Evolutionary conservation across 2,329 filamentous ascomycete genomes (phyloP), one percentile per base, ranked within the genome.

Genomic region (Exophiala sideris): DNA sequence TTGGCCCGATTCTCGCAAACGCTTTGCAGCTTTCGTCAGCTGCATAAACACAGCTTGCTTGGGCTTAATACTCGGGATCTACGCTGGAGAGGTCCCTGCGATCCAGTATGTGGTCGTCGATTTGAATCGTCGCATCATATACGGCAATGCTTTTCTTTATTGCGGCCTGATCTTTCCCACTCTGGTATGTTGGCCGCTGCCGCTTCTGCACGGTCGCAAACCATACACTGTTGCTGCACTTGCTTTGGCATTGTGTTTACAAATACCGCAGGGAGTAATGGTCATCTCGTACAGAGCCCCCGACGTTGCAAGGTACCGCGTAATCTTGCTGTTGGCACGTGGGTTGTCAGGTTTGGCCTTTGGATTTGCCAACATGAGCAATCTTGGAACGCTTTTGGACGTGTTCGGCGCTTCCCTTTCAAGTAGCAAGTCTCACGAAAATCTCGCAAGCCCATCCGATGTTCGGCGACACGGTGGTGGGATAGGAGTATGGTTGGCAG

Each of bases 81-180:
- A 91, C 66, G 85, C 86, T 50, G 88, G 88, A 2, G 79, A 90
- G 61, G 87, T 90, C 1, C 87, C 88, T n/a, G 82, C 84, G 3
- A 88, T 91, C 21, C 87, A 91, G 66, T 90, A 90, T 67, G 85
- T 84, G 63, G 81, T 91, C 59, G 83, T 83, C 20, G 87, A 91
- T 62, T 77, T 84, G 56, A 72, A 81, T 41, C 86, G 89, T 63
- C 77, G 81, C 55, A 79, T 83, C 1, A 83, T 90, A 24, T 75
- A 89, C 34, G 88, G 88, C 3, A 91, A 91, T 62, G 85, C 88
- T 12, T 79, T 83, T 21, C 79, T 90, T 49, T 91, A 88, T 66
- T 65, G 87, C 32, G 87, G 86, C 7, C 76, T 91, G 58, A 85
- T 86, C 0, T 69, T 91, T 36, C 82, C 87, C 0, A 88, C 84